phyloP scores from a whole-genome alignment of 2,329 filamentous ascomycete species.

The Chrysosphaeria jannelii region DNA sequence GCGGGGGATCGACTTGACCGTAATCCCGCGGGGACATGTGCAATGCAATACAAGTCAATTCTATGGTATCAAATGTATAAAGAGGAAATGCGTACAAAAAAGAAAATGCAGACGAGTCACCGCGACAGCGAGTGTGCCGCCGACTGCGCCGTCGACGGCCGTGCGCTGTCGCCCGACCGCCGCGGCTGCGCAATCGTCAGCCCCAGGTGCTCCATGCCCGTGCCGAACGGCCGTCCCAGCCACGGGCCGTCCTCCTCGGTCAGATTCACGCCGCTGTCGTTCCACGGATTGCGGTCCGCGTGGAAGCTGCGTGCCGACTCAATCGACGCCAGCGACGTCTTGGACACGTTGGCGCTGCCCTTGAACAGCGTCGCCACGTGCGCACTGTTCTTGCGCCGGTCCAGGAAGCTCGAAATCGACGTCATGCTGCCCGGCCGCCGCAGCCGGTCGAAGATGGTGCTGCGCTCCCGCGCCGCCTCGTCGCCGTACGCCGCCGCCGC shows the following conservation, averaged over 20 bases:
- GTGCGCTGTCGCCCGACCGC: constrained; percentile 69
- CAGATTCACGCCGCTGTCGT: constrained; percentile 86
- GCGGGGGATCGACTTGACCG: constrained; percentile 69
- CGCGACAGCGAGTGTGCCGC: too few species aligned
- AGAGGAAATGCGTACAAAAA: too few species aligned
- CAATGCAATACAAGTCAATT: too few species aligned
- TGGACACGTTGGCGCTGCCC: constrained; percentile 68
- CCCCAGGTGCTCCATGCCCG: constrained; percentile 28
- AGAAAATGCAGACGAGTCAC: too few species aligned
- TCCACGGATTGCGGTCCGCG: constrained; percentile 90
- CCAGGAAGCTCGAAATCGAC: constrained; percentile 84
- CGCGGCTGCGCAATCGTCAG: constrained; percentile 37
- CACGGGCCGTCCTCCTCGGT: constrained; percentile 56
- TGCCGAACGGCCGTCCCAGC: constrained; percentile 30
- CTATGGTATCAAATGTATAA: too few species aligned
- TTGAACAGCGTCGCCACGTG: constrained; percentile 79
- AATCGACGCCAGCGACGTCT: constrained; percentile 83
- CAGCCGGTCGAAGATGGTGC: constrained; percentile 69
- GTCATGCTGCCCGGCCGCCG: constrained; percentile 87
- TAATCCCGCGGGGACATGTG: too few species aligned
- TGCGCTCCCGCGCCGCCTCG: constrained; percentile 48
- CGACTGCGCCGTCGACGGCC: constrained; percentile 86
- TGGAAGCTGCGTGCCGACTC: constrained; percentile 77
- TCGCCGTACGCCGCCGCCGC: constrained; percentile 65
- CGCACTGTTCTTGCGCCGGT: constrained; percentile 77